Conservation (phyloP, 148 eudicot genomes). For the Chenopodium album region DNA sequence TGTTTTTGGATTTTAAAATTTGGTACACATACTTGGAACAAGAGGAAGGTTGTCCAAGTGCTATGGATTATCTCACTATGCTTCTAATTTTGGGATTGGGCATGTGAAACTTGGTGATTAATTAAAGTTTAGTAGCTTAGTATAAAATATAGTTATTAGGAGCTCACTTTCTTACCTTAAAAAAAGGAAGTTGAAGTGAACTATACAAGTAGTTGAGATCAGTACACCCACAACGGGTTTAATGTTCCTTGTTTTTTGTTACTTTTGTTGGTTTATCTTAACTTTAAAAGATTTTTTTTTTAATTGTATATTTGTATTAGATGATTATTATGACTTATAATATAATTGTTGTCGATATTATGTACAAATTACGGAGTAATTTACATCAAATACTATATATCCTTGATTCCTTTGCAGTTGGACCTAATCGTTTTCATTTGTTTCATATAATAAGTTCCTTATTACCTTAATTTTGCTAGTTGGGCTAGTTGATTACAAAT, state of each 20-base stretch:
- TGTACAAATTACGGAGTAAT: slow-evolving; percentile 1
- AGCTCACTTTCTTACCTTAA: slow-evolving; percentile 10
- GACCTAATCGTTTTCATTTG: too few relatives aligned
- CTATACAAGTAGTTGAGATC: neutral
- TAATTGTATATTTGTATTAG: neutral
- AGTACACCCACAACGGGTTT: neutral
- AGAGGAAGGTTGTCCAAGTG: neutral
- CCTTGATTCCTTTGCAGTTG: too few relatives aligned
- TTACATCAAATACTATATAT: neutral
- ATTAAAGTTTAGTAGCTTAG: neutral
- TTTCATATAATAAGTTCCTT: neutral
- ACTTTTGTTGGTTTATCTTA: neutral
- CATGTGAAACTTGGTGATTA: neutral
- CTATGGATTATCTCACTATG: neutral
- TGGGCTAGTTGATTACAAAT: too few relatives aligned
- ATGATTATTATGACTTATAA: neutral
- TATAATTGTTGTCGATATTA: neutral
- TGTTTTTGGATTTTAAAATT: neutral
- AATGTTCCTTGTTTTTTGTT: neutral
- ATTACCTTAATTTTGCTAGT: neutral
- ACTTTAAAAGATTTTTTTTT: neutral
- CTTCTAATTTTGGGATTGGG: neutral
- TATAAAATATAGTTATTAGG: neutral
- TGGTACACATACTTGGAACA: neutral
- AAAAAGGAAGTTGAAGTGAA: slow-evolving; percentile 8